These are phyloP conservation scores for Entoloma clypeatum DNA, from an alignment of 1,284 basidiomycete species.

Conservation along the genomic window DNA sequence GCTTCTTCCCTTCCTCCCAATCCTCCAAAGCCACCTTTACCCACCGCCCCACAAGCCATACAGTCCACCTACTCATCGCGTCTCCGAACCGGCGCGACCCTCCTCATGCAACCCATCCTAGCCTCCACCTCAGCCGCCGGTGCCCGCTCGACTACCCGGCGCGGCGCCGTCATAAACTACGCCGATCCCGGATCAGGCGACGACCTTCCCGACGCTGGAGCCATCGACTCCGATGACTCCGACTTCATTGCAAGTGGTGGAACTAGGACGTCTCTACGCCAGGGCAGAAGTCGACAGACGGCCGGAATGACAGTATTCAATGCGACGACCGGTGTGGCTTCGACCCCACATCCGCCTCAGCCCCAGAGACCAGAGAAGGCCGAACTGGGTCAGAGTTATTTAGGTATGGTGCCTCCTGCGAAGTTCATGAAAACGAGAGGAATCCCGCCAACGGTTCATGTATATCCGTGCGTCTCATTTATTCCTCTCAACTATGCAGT, in stretches of 20 bases:
- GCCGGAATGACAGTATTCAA: constrained; percentile 39
- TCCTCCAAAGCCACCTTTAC: constrained; percentile 50
- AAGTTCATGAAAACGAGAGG: constrained; percentile 67
- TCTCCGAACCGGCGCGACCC: constrained; percentile 88
- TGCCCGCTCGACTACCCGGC: constrained; percentile 46
- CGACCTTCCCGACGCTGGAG: constrained; percentile 74
- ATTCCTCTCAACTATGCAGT: not conserved
- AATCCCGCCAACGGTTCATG: constrained; percentile 58
- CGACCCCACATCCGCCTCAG: constrained; percentile 32
- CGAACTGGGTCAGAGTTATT: constrained; percentile 82
- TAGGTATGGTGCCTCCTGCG: constrained; percentile 82
- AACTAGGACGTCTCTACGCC: constrained; percentile 36
- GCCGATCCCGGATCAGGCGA: constrained; percentile 84
- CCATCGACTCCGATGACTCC: constrained; percentile 72
- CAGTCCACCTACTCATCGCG: constrained; percentile 87
- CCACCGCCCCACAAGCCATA: constrained; percentile 66
- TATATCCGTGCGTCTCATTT: constrained; percentile 56
- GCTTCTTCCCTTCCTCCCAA: constrained; percentile 33
- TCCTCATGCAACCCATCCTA: constrained; percentile 88
- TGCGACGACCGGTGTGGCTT: constrained; percentile 31
- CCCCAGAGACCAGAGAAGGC: constrained; percentile 42
- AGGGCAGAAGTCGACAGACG: constrained; percentile 29
- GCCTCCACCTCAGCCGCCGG: constrained; percentile 40
- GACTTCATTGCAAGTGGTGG: constrained; percentile 49
- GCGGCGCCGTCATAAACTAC: constrained; percentile 78